Base-by-base conservation (phyloP, 2,329 filamentous ascomycete genomes). In the Trichophyton simii region DNA sequence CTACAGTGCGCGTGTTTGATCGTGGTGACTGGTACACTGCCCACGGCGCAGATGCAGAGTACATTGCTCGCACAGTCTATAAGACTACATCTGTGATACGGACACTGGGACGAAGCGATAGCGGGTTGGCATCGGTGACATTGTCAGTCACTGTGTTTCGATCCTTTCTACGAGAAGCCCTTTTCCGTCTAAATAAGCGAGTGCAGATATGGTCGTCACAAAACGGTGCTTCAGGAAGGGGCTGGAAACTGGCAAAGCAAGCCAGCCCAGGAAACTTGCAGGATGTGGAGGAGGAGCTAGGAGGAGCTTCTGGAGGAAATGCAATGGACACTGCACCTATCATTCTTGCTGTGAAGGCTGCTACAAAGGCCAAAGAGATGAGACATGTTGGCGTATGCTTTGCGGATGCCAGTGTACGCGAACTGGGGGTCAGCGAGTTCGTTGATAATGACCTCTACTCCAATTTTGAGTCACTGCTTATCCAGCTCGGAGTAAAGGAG, bases 381-480 rank as follows among this genome's bases (percentile, higher is more conserved):
- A 83, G 94, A 54, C 89, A 83, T 66, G 87, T 99, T 0, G 94
- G 94, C 7, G 92, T 99, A 3, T 97, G 94, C 75, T 99, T 99
- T 71, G 95, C 94, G 6, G 94, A 99, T 78, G 94, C 95, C 0
- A 96, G 90, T 66, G 92, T 97, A 28, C 83, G 94, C 59, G 94
- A 99, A 77, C 82, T 99, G 1, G 94, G 94, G 7, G 91, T 99
- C 60, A 96, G 89, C 78, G 95, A 99, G 72, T 99, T 99, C 66
- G 83, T 96, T n/a, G 94, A 99, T 79, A 99, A 97, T 70, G 94
- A 99, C 71, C 80, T 96, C 8, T 99, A 95, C 77, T 97, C 92
- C 59, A 99, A 99, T 73, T 95, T 99, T 67, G 94, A 99, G 76
- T 91, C 91, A 2, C 81, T 99, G 18, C 83, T 99, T 59, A 99